These are phyloP conservation scores for Cylindrotheca fusiformis DNA, from an alignment of 108 stramenopile species.

Conservation along the genomic window DNA sequence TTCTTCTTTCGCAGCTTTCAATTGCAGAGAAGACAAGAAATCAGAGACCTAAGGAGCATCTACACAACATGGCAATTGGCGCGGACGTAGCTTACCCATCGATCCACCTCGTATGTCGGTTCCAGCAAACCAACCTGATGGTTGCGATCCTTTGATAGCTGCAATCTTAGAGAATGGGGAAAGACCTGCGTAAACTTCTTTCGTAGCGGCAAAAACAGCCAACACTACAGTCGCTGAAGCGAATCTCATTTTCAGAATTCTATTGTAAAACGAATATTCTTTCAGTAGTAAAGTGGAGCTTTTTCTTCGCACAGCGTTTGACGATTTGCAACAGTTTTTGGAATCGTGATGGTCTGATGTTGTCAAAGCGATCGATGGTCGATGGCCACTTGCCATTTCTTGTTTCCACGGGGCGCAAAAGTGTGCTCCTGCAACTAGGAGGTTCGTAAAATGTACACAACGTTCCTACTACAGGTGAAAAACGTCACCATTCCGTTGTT, in stretches of 20 bases:
- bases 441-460: too few species aligned
- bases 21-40: background rate
- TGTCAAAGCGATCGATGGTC: too few species aligned
- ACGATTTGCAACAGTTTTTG: too few species aligned
- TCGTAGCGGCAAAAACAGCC: constrained; percentile 8
- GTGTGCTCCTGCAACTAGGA: too few species aligned
- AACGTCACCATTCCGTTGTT: too few species aligned
- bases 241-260: constrained; percentile 26
- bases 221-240: constrained; percentile 10
- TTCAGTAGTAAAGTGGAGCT: too few species aligned
- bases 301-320: too few species aligned
- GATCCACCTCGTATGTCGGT: constrained; percentile 24
- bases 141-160: background rate
- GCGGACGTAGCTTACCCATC: constrained; percentile 22
- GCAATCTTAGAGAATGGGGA: constrained; percentile 2
- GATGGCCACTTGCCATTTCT: too few species aligned
- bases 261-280: too few species aligned
- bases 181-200: constrained; percentile 17
- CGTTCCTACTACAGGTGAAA: too few species aligned
- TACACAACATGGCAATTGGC: background rate
- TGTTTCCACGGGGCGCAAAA: too few species aligned
- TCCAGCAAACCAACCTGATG: constrained; percentile 22
- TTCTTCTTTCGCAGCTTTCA: constrained; percentile 13
- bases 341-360: too few species aligned
- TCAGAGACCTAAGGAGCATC: background rate